Evolutionary conservation across 2,329 filamentous ascomycete genomes (phyloP).

Genomic region (Coniochaeta pulveracea): DNA sequence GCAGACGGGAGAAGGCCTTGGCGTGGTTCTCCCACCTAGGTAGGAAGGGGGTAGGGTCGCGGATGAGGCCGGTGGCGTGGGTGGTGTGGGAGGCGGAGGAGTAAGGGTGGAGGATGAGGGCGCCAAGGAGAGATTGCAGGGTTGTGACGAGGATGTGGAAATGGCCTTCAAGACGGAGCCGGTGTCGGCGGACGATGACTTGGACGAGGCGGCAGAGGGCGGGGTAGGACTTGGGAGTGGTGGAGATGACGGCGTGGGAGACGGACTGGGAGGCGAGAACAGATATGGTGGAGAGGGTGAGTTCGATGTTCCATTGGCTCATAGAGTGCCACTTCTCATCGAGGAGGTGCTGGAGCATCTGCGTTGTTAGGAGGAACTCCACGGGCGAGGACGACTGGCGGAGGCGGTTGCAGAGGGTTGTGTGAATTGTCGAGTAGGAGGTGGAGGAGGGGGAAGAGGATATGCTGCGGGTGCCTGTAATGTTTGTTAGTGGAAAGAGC

Average conservation of each 20-base stretch:
- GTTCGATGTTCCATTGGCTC: conserved; percentile 47
- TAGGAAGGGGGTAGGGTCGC: conserved; percentile 18
- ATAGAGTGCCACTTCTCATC: conserved; percentile 37
- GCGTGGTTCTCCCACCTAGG: conserved; percentile 32
- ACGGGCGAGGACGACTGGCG: conserved; percentile 15
- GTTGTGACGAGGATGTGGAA: conserved; percentile 45
- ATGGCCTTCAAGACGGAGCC: conserved; percentile 49
- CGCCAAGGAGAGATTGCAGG: conserved; percentile 43
- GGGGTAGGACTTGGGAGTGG: conserved; percentile 27
- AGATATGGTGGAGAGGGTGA: conserved; percentile 33
- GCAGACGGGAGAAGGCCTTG: conserved; percentile 38
- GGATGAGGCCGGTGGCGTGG: conserved; percentile 9
- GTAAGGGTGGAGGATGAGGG: conserved; percentile 32
- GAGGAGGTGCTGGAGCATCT: conserved; percentile 32
- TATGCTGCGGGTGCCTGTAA: conserved; percentile 3
- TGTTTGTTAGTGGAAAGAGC: conserved; percentile 5
- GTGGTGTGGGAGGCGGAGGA: conserved; percentile 12
- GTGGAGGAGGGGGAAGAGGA: too few species aligned
- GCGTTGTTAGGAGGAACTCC: conserved; percentile 26
- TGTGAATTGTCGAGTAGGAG: conserved; percentile 24
- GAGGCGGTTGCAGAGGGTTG: conserved; percentile 24
- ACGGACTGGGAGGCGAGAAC: conserved; percentile 19
- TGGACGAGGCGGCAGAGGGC: conserved; percentile 43
- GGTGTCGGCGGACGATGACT: conserved; percentile 45
- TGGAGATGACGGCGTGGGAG: conserved; percentile 12